These are phyloP conservation scores for Trichomonascus vanleenenianus DNA, from an alignment of 805 yeast genomes.

Conservation along the genomic window DNA sequence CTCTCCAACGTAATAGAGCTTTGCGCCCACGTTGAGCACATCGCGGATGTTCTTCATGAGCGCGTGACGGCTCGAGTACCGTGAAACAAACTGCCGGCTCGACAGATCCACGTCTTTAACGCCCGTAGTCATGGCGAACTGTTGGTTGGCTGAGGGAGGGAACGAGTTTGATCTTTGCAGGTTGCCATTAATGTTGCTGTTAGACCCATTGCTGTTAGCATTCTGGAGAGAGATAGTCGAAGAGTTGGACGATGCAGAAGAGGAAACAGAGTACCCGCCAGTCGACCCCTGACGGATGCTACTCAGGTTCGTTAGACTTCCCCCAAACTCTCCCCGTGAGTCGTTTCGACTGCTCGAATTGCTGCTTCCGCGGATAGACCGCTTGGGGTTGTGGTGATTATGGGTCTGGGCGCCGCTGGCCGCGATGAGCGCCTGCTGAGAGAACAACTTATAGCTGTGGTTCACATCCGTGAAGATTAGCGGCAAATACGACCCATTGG, in stretches of 20 bases:
- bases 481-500: constrained; percentile 58
- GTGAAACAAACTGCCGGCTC: constrained; percentile 28
- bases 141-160: constrained; percentile 25
- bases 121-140: constrained; percentile 36
- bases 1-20: constrained; percentile 46
- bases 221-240: constrained; percentile 7
- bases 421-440: constrained; percentile 43
- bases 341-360: background rate
- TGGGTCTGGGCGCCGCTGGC: constrained; percentile 38
- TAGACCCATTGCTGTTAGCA: background rate
- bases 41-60: constrained; percentile 53
- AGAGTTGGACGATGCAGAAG: constrained; percentile 4
- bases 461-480: constrained; percentile 52
- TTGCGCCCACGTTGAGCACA: constrained; percentile 52
- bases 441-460: constrained; percentile 51
- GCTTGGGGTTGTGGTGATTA: constrained; percentile 2
- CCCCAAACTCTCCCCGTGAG: background rate
- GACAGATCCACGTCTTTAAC: constrained; percentile 37
- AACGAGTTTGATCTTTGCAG: constrained; percentile 29
- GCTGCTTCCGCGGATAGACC: constrained; percentile 6
- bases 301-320: background rate
- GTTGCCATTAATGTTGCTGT: background rate
- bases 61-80: constrained; percentile 34
- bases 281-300: constrained; percentile 4
- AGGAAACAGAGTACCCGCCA: constrained; percentile 9